Evolutionary conservation across 495 filamentous ascomycete genomes (phyloP), one percentile per base, ranked within the genome.

Genomic region (Penicillium steckii): DNA sequence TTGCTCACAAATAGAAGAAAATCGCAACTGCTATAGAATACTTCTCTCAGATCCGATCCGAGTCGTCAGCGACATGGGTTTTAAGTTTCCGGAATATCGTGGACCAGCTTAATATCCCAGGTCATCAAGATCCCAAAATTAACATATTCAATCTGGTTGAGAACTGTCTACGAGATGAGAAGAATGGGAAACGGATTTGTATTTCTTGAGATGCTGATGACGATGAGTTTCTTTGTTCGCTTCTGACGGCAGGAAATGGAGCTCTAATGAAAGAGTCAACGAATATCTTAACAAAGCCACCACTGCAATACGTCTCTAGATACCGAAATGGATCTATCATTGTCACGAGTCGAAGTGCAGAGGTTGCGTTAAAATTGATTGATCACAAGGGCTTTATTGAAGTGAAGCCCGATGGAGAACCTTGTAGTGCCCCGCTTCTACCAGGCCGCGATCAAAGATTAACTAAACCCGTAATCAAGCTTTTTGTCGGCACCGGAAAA

Each of bases 21-120:
- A 49, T 64, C 71, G 15, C 69, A 71, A 42, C 57, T 74, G 71
- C 71, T 9, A 69, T 75, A 30, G 64, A 77, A 53, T 65, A 74
- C 46, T 32, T 53, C 17, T 77, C 76, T 53, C 61, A 52, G 49
- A 48, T 55, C 13, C 64, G 61, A 56, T n/a, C 19, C 8, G 54
- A 72, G 30, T 74, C 60, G 18, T 72, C 70, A 5, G 41, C 65
- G 24, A 78, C 68, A 18, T 77, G 66, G 66, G 69, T 80, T 8
- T 76, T 82, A 56, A 54, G 68, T 44, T 75, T 53, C 56, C 55
- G 56, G 42, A 66, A 69, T 10, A 74, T 80, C 51, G 72, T 74
- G 38, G 44, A 72, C 29, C 44, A 23, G 3, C 26, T 66, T 29
- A 66, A 71, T 47, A 67, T 78, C 9, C 48, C 53, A 19, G 61